Evolutionary conservation across 192 early-diverging fungal genomes (phyloP), one percentile per base, ranked within the genome.

Genomic region (Spinellus fusiger): DNA sequence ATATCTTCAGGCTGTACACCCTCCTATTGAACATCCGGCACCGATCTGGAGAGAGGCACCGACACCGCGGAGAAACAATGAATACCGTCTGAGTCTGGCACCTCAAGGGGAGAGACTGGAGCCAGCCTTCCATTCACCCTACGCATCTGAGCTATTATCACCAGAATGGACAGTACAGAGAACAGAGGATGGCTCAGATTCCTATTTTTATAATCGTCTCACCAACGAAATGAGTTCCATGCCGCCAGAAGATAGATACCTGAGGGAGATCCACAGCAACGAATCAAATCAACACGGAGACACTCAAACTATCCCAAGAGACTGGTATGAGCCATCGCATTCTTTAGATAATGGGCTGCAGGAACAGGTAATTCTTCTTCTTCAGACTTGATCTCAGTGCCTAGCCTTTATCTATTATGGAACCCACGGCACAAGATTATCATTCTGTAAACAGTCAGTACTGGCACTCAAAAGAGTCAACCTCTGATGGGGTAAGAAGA

Each of bases 211-310:
- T 18, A 75, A 75, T 35, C 37, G 8, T 5, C 4, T 50, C 16
- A 75, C 73, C 4, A 29, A 59, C 12, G 73, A 71, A 10, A 65
- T 75, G 54, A 26, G 69, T 18, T 63, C 54, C 23, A 68, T 56
- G 25, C 56, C 29, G 51, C 61, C 53, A 35, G 47, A 13, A 40
- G 56, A 56, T 10, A 40, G 12, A 18, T 6, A 18, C 22, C 4
- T 10, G 15, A 44, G 15, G 40, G 13, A 12, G 10, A 2, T 44
- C 10, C 3, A 44, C 10, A 44, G 10, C 40, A 44, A 13, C 35
- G 13, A 13, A 9, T 9, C 35, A 9, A 37, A 44, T 18, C 40
- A 44, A 10, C 15, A 44, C 10, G 40, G 18, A 3, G 40, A 44
- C 10, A 18, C n/a, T n/a, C n/a, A n/a, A n/a, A n/a, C n/a, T n/a